Conservation (phyloP, 768 basidiomycete genomes). For the Daedalea quercina region DNA sequence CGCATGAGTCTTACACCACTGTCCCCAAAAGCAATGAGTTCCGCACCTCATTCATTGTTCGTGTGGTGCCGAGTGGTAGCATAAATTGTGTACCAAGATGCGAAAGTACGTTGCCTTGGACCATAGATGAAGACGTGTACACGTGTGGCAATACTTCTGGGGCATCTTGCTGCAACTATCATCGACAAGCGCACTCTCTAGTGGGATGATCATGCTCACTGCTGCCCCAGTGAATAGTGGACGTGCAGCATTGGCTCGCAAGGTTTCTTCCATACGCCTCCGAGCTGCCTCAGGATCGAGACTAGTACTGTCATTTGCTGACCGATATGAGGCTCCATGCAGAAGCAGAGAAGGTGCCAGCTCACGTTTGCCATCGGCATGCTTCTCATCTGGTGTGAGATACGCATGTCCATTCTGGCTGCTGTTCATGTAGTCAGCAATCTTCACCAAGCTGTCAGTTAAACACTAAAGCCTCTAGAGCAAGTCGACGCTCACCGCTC, state of each 20-base stretch:
- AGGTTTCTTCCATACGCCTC: conserved; percentile 52
- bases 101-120: conserved; percentile 60
- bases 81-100: conserved; percentile 71
- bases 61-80: conserved; percentile 77
- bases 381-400: neutral
- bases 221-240: conserved; percentile 51
- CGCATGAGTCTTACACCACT: neutral
- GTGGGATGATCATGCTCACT: neutral
- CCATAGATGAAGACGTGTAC: conserved; percentile 61
- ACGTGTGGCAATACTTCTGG: conserved; percentile 80
- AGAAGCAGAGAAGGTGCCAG: neutral
- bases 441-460: neutral
- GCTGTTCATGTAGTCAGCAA: neutral
- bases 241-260: conserved; percentile 55
- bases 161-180: conserved; percentile 35
- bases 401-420: neutral
- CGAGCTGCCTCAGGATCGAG: conserved; percentile 39
- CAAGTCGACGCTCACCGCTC: conserved; percentile 36
- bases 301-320: neutral
- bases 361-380: neutral
- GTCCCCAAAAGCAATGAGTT: neutral
- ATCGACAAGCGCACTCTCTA: neutral
- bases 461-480: no score
- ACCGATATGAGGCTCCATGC: neutral
- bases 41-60: conserved; percentile 17